phyloP scores from a whole-genome alignment of 148 eudicot genomes.

The Chenopodium formosanum region DNA sequence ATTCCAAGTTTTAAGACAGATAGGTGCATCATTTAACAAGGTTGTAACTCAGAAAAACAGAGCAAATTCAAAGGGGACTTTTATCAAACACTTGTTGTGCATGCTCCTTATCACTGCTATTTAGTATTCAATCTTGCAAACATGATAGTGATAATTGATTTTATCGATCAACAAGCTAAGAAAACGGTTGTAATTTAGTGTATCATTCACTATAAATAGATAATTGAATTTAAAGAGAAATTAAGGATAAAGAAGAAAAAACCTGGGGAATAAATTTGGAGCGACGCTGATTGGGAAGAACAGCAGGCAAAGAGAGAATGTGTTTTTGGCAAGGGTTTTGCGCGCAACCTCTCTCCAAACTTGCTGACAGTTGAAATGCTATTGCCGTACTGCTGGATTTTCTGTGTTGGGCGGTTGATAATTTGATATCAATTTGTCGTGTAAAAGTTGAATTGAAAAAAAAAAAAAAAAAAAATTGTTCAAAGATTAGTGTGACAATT shows the following conservation, averaged over 20 bases:
- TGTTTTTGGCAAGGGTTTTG: not conserved
- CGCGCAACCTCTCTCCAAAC: not conserved
- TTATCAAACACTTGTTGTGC: constrained; percentile 32
- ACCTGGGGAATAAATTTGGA: not conserved
- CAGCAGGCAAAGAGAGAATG: too few relatives aligned
- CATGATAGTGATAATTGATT: not conserved
- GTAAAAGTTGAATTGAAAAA: too few relatives aligned
- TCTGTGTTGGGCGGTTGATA: too few relatives aligned
- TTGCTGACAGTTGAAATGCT: not conserved
- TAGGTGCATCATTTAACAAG: not conserved
- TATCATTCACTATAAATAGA: not conserved
- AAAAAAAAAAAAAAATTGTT: too few relatives aligned
- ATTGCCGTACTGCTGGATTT: too few relatives aligned
- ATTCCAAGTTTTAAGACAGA: not conserved
- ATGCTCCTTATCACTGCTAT: too few relatives aligned
- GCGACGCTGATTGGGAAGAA: too few relatives aligned
- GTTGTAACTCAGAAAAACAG: not conserved
- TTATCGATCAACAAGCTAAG: not conserved
- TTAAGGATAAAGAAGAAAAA: not conserved
- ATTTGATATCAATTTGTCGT: too few relatives aligned
- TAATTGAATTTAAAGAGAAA: not conserved
- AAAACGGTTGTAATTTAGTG: not conserved
- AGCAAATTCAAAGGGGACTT: constrained; percentile 15
- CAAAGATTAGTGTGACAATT: too few relatives aligned
- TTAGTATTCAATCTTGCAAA: not conserved